Conservation (phyloP, 2,329 filamentous ascomycete genomes). For the Cercospora beticola region DNA sequence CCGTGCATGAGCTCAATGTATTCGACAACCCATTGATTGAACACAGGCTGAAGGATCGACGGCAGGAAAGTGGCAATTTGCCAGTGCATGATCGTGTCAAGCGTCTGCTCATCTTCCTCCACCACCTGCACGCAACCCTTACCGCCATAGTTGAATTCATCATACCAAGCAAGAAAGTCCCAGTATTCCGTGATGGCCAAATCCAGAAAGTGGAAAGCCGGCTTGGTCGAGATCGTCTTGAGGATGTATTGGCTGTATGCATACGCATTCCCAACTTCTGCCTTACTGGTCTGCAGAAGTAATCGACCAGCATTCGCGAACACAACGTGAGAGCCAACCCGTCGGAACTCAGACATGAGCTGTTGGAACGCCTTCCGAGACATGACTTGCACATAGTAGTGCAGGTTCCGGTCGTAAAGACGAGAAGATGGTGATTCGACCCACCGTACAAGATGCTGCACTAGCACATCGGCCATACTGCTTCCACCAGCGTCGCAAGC, state of each 20-base stretch:
- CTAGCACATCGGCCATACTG: slow-evolving; percentile 94
- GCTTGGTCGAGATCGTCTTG: slow-evolving; percentile 93
- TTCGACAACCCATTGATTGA: slow-evolving; percentile 90
- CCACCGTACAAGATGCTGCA: slow-evolving; percentile 96
- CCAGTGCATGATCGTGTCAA: slow-evolving; percentile 98
- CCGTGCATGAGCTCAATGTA: slow-evolving; percentile 93
- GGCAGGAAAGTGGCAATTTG: slow-evolving; percentile 91
- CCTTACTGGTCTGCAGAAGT: slow-evolving; percentile 91
- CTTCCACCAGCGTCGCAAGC: slow-evolving; percentile 69
- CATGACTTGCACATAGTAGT: slow-evolving; percentile 99
- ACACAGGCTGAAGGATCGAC: slow-evolving; percentile 72
- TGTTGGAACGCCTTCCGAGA: slow-evolving; percentile 95
- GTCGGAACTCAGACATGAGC: slow-evolving; percentile 92
- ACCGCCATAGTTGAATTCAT: slow-evolving; percentile 97
- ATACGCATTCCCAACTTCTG: slow-evolving; percentile 92
- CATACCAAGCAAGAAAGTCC: slow-evolving; percentile 99
- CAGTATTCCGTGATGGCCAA: slow-evolving; percentile 98
- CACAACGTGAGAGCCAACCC: slow-evolving; percentile 92
- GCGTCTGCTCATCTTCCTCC: slow-evolving; percentile 70
- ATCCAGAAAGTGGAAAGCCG: slow-evolving; percentile 95
- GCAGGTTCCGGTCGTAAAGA: slow-evolving; percentile 88
- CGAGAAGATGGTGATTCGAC: slow-evolving; percentile 91
- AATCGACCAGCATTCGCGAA: slow-evolving; percentile 89
- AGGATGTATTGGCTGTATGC: slow-evolving; percentile 97
- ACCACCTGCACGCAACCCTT: slow-evolving; percentile 83